Percentiles rank a stretch among this genome's conserved stretches.
Evolutionary conservation across 495 filamentous ascomycete genomes (phyloP).

Genomic region (Cryomyces minteri): DNA sequence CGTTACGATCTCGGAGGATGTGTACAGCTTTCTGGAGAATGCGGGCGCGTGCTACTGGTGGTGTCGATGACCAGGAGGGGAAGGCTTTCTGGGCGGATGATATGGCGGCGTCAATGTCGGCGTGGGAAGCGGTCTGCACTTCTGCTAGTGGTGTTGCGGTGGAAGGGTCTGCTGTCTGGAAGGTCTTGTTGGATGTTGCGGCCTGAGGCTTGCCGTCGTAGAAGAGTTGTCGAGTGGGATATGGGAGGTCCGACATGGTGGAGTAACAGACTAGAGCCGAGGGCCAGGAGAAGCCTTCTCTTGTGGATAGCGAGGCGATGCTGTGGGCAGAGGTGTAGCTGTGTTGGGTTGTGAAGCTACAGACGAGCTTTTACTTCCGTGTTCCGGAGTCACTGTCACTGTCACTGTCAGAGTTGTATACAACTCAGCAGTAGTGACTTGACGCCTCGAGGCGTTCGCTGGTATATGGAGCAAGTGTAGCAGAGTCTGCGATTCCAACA

Average conservation of each 20-base stretch:
- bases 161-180: constrained; percentile 50
- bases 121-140: constrained; percentile 39
- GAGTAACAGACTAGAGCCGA: background rate
- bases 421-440: too few relatives aligned
- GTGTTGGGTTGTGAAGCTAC: too few relatives aligned
- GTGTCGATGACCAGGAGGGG: constrained; percentile 43
- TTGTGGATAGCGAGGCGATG: too few relatives aligned
- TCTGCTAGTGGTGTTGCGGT: constrained; percentile 42
- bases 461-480: too few relatives aligned
- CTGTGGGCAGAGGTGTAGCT: too few relatives aligned
- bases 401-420: too few relatives aligned
- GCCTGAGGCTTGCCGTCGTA: constrained; percentile 44
- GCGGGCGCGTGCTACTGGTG: constrained; percentile 43
- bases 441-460: too few relatives aligned
- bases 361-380: too few relatives aligned
- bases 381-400: too few relatives aligned
- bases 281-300: too few relatives aligned
- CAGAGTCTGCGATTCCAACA: too few relatives aligned
- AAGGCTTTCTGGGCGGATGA: constrained; percentile 42
- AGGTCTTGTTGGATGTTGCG: constrained; percentile 39
- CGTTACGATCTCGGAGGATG: constrained; percentile 46
- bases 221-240: constrained; percentile 37
- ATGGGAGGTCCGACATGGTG: background rate
- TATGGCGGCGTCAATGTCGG: constrained; percentile 49
- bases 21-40: constrained; percentile 51